Evolutionary conservation across 495 filamentous ascomycete genomes (phyloP).

Genomic region (Neurospora sp.): DNA sequence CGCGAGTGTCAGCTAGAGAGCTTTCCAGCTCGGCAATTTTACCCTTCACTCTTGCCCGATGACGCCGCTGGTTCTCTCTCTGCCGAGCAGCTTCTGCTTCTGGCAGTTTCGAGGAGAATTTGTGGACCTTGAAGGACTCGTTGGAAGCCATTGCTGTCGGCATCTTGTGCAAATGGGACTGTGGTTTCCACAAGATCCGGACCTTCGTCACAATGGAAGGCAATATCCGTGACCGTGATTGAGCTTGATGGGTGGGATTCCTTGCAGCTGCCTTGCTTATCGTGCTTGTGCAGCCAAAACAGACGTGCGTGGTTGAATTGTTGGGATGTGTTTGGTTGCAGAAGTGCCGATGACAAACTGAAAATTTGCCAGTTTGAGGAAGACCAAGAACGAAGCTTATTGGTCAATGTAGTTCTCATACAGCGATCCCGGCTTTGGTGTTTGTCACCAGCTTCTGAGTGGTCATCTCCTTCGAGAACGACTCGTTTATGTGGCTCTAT

Average conservation of each 20-base stretch:
- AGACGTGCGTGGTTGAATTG: not conserved
- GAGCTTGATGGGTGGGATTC: not conserved
- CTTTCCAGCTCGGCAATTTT: conserved; percentile 15
- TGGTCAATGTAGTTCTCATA: not conserved
- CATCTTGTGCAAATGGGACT: not conserved
- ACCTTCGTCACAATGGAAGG: not conserved
- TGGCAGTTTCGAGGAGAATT: conserved; percentile 16
- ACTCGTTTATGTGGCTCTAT: not conserved
- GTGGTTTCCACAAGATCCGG: not conserved
- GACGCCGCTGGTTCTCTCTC: conserved; percentile 23
- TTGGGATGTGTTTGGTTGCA: not conserved
- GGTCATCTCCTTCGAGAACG: not conserved
- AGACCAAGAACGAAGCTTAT: not conserved
- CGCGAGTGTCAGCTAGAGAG: conserved; percentile 6
- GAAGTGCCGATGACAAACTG: not conserved
- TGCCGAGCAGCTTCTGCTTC: conserved; percentile 16
- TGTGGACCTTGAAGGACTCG: conserved; percentile 5
- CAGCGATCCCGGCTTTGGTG: not conserved
- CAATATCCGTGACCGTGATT: not conserved
- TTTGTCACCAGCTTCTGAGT: not conserved
- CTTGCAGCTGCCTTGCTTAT: not conserved
- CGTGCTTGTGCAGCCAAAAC: not conserved
- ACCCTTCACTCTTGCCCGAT: conserved; percentile 21
- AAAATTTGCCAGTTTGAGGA: not conserved
- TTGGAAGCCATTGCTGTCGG: not conserved